phyloP scores from a whole-genome alignment of 2,329 filamentous ascomycete species.

The Clonostachys chloroleuca region DNA sequence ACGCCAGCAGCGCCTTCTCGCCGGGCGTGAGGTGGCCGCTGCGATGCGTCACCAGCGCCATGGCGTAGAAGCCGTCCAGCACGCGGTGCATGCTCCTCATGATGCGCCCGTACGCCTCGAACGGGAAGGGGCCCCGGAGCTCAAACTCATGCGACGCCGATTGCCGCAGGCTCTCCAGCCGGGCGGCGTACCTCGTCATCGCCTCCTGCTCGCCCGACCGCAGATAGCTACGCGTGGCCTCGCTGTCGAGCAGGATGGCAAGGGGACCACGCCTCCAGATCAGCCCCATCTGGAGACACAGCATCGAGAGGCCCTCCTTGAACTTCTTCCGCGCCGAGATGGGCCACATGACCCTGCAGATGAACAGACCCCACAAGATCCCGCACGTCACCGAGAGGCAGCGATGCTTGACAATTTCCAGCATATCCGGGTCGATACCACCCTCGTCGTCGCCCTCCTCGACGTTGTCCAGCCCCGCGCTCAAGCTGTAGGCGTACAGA shows the following conservation, averaged over 20 bases:
- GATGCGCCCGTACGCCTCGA: conserved; percentile 67
- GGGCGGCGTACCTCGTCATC: conserved; percentile 74
- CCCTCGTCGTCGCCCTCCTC: conserved; percentile 87
- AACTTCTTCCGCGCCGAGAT: conserved; percentile 86
- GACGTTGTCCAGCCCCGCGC: conserved; percentile 72
- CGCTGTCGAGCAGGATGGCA: conserved; percentile 62
- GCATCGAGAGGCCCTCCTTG: conserved; percentile 81
- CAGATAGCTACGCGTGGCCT: conserved; percentile 66
- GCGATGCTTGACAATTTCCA: conserved; percentile 83
- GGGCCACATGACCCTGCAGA: conserved; percentile 89
- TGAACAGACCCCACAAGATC: conserved; percentile 88
- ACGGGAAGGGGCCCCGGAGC: conserved; percentile 80
- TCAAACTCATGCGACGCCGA: conserved; percentile 84
- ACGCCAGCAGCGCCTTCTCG: conserved; percentile 74
- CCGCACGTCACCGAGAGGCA: conserved; percentile 82
- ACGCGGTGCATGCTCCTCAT: conserved; percentile 77
- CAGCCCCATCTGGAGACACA: conserved; percentile 91
- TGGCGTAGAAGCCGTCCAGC: conserved; percentile 90
- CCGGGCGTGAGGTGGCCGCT: conserved; percentile 71
- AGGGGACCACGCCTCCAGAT: conserved; percentile 95
- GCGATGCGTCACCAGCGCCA: conserved; percentile 88
- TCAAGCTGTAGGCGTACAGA: conserved; percentile 86
- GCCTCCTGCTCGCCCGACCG: conserved; percentile 80
- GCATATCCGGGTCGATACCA: conserved; percentile 76
- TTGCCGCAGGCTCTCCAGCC: conserved; percentile 67